phyloP scores from a whole-genome alignment of 768 basidiomycete genomes.

The Phanerochaete sordida region DNA sequence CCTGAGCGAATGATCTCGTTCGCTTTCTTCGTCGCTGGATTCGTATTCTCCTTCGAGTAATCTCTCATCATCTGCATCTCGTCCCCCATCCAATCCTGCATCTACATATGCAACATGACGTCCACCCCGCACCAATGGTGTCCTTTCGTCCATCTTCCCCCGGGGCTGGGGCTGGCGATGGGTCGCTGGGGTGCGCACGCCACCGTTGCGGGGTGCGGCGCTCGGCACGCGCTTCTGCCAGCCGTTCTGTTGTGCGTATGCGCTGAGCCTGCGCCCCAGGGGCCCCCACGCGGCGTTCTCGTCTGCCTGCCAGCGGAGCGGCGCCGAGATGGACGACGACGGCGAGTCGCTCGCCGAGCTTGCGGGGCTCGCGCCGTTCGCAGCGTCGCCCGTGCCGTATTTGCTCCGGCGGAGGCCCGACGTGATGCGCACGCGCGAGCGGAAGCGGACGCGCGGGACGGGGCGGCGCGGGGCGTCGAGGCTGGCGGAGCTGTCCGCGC shows the following conservation, averaged over 20 bases:
- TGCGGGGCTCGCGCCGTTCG: conserved; percentile 38
- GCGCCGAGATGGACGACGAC: conserved; percentile 81
- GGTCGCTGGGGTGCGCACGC: conserved; percentile 7
- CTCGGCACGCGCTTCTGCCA: conserved; percentile 8
- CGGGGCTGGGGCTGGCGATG: conserved; percentile 16
- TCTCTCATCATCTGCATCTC: conserved; percentile 17
- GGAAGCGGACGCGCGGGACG: conserved; percentile 53
- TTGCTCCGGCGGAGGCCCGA: conserved; percentile 58
- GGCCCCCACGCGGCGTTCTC: conserved; percentile 56
- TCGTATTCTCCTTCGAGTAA: conserved; percentile 16
- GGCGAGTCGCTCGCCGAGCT: conserved; percentile 61
- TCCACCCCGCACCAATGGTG: conserved; percentile 33
- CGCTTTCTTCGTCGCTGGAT: conserved; percentile 20
- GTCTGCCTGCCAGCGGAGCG: conserved; percentile 54
- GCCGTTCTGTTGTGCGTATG: conserved; percentile 20
- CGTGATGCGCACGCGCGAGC: conserved; percentile 73
- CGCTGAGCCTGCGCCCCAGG: conserved; percentile 52
- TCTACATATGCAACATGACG: conserved; percentile 19
- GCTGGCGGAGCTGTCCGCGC: conserved; percentile 8
- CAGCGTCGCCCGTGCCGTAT: conserved; percentile 23
- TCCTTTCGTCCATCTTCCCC: conserved; percentile 32
- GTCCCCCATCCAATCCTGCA: conserved; percentile 9
- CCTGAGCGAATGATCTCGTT: conserved; percentile 19
- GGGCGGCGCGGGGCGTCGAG: conserved; percentile 1
- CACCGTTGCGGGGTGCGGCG: conserved; percentile 11